Percentiles rank a stretch among this genome's conserved stretches.
Evolutionary conservation across 805 yeast species (phyloP).

Genomic region (Metschnikowia cubensis): DNA sequence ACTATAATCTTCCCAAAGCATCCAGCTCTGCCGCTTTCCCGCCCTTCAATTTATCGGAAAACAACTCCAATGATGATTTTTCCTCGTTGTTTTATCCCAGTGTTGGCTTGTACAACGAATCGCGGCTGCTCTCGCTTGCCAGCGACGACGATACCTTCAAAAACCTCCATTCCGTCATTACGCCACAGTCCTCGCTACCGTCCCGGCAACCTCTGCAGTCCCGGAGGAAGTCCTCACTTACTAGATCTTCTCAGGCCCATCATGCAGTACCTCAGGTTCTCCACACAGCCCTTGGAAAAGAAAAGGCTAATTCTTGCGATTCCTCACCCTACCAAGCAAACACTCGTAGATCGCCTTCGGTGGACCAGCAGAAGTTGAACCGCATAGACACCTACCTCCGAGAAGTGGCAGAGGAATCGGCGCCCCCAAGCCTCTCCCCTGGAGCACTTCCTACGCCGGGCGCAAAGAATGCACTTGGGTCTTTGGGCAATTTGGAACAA

Average conservation of each 20-base stretch:
- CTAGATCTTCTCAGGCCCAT: constrained; percentile 7
- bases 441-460: neutral
- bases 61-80: constrained; percentile 17
- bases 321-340: neutral
- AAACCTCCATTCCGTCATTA: constrained; percentile 5
- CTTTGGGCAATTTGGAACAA: neutral
- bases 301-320: neutral
- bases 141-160: constrained; percentile 15
- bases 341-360: constrained; percentile 1
- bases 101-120: constrained; percentile 11
- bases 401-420: constrained; percentile 13
- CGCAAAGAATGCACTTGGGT: neutral
- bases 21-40: constrained; percentile 18
- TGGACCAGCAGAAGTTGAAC: constrained; percentile 1
- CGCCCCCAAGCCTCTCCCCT: neutral
- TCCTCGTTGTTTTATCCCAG: constrained; percentile 6
- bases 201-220: constrained; percentile 17
- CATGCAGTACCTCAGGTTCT: constrained; percentile 10
- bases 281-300: constrained; percentile 5
- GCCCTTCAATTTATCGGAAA: constrained; percentile 14
- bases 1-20: constrained; percentile 12
- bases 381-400: constrained; percentile 8
- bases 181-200: constrained; percentile 15
- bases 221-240: constrained; percentile 15
- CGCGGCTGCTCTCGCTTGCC: constrained; percentile 13